A percentile compares a stretch with the other conserved stretches of the same genome.
Evolutionary conservation across 2,329 filamentous ascomycete species (phyloP).

Genomic region (Diaporthe vaccinii): DNA sequence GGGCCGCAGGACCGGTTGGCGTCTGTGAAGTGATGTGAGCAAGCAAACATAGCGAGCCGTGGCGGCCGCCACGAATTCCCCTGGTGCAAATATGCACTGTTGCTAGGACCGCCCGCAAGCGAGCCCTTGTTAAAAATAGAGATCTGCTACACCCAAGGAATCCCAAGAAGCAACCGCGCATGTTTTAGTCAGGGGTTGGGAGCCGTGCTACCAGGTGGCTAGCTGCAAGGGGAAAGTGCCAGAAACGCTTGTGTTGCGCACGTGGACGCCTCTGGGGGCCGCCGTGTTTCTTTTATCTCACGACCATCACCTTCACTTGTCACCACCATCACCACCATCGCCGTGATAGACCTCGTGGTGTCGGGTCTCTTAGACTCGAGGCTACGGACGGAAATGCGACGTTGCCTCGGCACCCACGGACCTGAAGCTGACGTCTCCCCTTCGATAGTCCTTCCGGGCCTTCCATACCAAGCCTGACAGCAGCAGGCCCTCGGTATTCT

Average conservation of each 20-base stretch:
- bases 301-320: neutral
- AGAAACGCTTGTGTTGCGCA: constrained; percentile 28
- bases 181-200: constrained; percentile 33
- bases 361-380: constrained; percentile 16
- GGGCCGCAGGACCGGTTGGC: neutral
- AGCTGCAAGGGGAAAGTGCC: constrained; percentile 29
- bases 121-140: constrained; percentile 36
- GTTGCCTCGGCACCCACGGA: constrained; percentile 22
- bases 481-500: neutral
- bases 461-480: constrained; percentile 16
- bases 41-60: neutral
- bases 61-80: constrained; percentile 1
- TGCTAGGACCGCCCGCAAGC: constrained; percentile 14
- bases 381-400: constrained; percentile 6
- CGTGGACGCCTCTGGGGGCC: constrained; percentile 12
- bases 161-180: constrained; percentile 14
- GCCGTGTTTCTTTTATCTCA: neutral
- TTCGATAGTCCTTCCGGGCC: constrained; percentile 22
- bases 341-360: neutral
- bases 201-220: constrained; percentile 23
- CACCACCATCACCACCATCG: neutral
- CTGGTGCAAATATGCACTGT: constrained; percentile 7
- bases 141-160: constrained; percentile 25
- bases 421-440: constrained; percentile 20
- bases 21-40: neutral